Percentiles rank a stretch among this genome's conserved stretches.
Conservation (phyloP, 352 stramenopile genomes). For the Phytophthora palmivora region DNA sequence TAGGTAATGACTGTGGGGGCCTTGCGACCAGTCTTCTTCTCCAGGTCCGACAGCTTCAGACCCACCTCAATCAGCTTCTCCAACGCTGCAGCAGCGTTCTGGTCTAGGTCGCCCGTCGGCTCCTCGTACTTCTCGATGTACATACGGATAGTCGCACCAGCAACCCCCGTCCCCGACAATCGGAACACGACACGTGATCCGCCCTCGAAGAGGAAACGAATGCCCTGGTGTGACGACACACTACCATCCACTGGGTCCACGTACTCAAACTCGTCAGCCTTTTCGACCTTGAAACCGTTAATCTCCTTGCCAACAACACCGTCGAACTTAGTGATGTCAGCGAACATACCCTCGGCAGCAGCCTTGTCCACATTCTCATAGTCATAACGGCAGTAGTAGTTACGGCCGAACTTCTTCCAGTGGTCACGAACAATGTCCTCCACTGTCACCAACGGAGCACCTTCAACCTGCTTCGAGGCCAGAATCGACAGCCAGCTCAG, state of each 20-base stretch:
- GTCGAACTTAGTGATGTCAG: conserved; percentile 76
- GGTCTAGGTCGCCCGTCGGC: conserved; percentile 82
- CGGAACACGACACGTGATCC: conserved; percentile 97
- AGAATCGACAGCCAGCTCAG: conserved; percentile 99
- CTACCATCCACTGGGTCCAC: conserved; percentile 98
- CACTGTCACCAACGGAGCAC: conserved; percentile 94
- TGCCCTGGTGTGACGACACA: conserved; percentile 96
- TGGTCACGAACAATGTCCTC: conserved; percentile 96
- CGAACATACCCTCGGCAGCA: conserved; percentile 78
- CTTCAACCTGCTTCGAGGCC: conserved; percentile 86
- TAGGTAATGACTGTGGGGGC: conserved; percentile 98
- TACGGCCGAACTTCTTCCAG: conserved; percentile 97
- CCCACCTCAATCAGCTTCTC: conserved; percentile 93
- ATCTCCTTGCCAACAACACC: conserved; percentile 69
- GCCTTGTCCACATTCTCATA: conserved; percentile 98
- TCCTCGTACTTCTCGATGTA: conserved; percentile 99
- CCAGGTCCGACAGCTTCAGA: conserved; percentile 92
- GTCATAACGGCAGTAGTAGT: conserved; percentile 99
- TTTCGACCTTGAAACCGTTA: conserved; percentile 83
- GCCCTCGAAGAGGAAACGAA: conserved; percentile 96
- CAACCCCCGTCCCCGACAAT: conserved; percentile 97
- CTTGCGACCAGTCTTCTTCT: conserved; percentile 93
- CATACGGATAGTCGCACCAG: conserved; percentile 97
- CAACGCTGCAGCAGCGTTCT: conserved; percentile 81
- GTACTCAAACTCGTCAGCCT: conserved; percentile 98